Conservation (phyloP, 257 asterid genomes). For the Lycium barbarum region DNA sequence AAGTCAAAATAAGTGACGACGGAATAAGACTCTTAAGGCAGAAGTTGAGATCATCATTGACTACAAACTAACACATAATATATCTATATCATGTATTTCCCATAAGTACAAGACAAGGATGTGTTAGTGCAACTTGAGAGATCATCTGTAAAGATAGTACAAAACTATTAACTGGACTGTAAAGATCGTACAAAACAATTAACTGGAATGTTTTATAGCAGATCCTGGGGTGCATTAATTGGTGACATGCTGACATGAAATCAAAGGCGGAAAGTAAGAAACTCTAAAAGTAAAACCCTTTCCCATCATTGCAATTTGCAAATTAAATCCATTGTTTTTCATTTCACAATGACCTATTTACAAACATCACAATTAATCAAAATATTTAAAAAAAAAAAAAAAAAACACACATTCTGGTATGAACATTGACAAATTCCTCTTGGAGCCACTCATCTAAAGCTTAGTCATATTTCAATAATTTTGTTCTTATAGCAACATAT, state of each 20-base stretch:
- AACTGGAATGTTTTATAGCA: background rate
- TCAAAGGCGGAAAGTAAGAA: background rate
- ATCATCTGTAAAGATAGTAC: background rate
- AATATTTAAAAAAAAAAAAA: background rate
- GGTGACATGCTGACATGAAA: background rate
- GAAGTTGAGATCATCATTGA: background rate
- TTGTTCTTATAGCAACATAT: slow-evolving; percentile 6
- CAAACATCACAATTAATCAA: slow-evolving; percentile 6
- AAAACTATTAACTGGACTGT: background rate
- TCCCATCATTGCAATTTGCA: slow-evolving; percentile 1
- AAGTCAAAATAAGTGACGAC: background rate
- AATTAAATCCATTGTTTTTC: background rate
- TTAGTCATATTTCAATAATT: background rate
- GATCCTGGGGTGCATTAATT: slow-evolving; percentile 14
- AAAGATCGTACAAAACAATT: background rate
- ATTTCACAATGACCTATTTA: background rate
- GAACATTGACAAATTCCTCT: slow-evolving; percentile 13
- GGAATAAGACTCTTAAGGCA: background rate
- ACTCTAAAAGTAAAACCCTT: background rate
- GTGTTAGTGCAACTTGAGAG: slow-evolving; percentile 20
- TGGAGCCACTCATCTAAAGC: slow-evolving; percentile 10
- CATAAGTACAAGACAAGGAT: background rate
- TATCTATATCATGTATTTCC: background rate
- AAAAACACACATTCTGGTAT: background rate
- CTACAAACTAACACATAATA: background rate